Percentiles rank a stretch among this genome's conserved stretches.
These are phyloP conservation scores for Kwoniella heveanensis DNA, from an alignment of 768 basidiomycete genomes.

Conservation along the genomic window DNA sequence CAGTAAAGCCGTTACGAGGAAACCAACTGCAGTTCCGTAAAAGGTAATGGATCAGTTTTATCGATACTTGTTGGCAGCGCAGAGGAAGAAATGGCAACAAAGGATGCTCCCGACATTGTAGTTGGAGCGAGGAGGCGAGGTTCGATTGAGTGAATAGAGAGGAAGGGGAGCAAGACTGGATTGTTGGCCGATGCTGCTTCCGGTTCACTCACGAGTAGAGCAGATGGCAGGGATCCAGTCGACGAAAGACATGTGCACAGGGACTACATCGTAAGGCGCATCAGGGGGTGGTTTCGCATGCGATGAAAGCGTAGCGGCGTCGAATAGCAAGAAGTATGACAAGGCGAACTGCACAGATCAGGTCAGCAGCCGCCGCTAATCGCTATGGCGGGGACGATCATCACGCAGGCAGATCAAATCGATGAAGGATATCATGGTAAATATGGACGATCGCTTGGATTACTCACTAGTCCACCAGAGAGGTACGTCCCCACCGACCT, in stretches of 20 bases:
- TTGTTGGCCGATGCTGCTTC: too few species aligned
- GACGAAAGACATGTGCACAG: constrained; percentile 82
- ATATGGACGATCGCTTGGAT: too few species aligned
- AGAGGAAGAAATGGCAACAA: constrained; percentile 4
- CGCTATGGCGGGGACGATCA: background rate
- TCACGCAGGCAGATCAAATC: background rate
- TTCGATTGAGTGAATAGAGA: too few species aligned
- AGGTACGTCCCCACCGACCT: constrained; percentile 84
- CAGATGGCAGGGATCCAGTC: constrained; percentile 98
- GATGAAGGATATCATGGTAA: background rate
- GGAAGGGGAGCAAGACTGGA: too few species aligned
- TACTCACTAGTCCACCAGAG: constrained; percentile 86
- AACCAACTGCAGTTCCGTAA: constrained; percentile 73
- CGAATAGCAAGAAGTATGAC: constrained; percentile 92
- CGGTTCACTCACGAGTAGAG: constrained; percentile 65
- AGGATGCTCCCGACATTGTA: too few species aligned
- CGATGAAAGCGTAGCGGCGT: constrained; percentile 85
- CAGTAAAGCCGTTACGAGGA: constrained; percentile 87
- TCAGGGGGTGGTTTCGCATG: constrained; percentile 77
- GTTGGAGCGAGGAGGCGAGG: too few species aligned
- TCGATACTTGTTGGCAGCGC: too few species aligned
- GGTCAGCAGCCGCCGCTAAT: too few species aligned
- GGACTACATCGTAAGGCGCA: constrained; percentile 68
- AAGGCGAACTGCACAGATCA: constrained; percentile 77
- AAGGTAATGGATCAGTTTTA: too few species aligned